Conservation (phyloP, 768 basidiomycete species). For the Mycena maculata region DNA sequence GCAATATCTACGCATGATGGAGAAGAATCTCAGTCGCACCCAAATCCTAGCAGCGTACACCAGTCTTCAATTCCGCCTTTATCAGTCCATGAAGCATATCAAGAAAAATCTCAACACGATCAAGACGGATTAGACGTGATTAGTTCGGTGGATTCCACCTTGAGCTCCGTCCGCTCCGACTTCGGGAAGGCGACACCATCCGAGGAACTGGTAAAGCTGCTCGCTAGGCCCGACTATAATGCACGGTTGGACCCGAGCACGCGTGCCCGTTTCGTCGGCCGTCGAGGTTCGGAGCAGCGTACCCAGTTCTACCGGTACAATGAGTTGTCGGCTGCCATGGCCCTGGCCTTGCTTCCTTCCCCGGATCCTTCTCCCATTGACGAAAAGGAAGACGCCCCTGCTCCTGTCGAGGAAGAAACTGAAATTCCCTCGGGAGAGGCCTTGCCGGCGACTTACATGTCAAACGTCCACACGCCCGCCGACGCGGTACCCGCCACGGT, state of each 20-base stretch:
- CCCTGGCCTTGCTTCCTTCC: neutral
- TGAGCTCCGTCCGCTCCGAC: neutral
- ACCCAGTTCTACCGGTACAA: neutral
- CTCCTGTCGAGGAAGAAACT: too few species aligned
- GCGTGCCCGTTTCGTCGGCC: neutral
- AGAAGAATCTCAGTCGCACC: neutral
- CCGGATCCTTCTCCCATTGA: neutral
- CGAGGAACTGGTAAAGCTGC: neutral
- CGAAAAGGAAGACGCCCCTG: too few species aligned
- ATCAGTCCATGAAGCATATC: neutral
- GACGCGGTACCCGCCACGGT: too few species aligned
- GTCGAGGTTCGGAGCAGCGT: neutral
- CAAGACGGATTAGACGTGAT: neutral
- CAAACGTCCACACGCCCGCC: too few species aligned
- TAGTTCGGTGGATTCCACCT: constrained; percentile 2
- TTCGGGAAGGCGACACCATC: neutral
- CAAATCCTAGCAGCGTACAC: neutral
- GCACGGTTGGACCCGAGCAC: neutral
- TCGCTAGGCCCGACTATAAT: constrained; percentile 2
- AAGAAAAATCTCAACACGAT: neutral
- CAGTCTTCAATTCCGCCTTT: neutral
- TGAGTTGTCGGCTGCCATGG: too few species aligned
- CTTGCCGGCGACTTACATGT: too few species aligned
- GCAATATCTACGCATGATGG: constrained; percentile 5
- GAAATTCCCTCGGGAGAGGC: too few species aligned